Base-by-base conservation (phyloP, 805 yeast species). In the Zygosaccharomyces siamensis region DNA sequence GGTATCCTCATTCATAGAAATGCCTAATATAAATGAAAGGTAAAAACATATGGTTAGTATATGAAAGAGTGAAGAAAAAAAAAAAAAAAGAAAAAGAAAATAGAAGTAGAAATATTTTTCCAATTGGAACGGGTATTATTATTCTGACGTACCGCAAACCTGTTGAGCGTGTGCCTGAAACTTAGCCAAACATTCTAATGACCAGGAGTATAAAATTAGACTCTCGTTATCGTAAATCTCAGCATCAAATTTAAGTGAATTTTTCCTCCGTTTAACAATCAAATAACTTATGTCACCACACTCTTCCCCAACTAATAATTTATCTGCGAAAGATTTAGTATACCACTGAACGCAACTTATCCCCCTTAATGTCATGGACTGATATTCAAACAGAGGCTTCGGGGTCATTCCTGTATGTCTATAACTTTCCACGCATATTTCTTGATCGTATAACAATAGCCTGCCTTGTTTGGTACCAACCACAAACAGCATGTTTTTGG, bases 251-350 rank as follows among this genome's bases (percentile, higher is more conserved):
- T 32, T 36, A 21, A 26, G 7, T 3, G 42, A 30, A 38, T 23
- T 28, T 26, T 27, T 43, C 8, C 36, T 41, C 6, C 45, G 39
- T n/a, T 33, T 54, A 14, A 70, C 50, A 47, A 72, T 72, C 48
- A 76, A 74, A 26, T 72, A 63, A 16, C 70, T 60, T 0, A 86
- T 80, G 20, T 73, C 72, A 0, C 96, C 96, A 16, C 64, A 49
- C 55, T 80, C 86, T 55, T 81, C 85, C 2, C 95, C 95, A 16
- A 79, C 76, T 40, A 77, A 72, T 49, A 87, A 72, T n/a, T 56
- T 37, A 18, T 48, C 47, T 31, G 45, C 43, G 28, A 54, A 1
- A 51, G 46, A 45, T 11, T 47, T 47, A 24, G 51, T 73, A 32
- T 77, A 63, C 95, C 95, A 86, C 38, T 72, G 62, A 8, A 84